Percentiles rank a stretch among this genome's conserved stretches.
Evolutionary conservation across 192 early-diverging fungal genomes (phyloP).

Genomic region (Backusella sp.): DNA sequence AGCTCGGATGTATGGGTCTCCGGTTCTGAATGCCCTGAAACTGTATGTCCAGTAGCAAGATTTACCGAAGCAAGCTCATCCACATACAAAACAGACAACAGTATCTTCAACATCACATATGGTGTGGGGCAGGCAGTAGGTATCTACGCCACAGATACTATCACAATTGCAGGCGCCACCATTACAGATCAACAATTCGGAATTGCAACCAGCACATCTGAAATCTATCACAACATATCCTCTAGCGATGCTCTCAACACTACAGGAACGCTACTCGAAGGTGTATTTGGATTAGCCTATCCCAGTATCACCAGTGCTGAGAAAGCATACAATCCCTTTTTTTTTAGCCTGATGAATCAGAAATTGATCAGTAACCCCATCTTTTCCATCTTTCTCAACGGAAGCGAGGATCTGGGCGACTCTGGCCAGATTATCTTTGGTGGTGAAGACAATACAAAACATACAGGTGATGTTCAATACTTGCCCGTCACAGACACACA

Average conservation of each 20-base stretch:
- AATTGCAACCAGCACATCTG: conserved; percentile 11
- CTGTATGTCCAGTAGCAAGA: conserved; percentile 14
- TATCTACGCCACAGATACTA: conserved; percentile 24
- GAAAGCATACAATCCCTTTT: conserved; percentile 15
- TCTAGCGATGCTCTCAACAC: neutral
- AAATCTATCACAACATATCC: neutral
- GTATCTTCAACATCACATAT: conserved; percentile 23
- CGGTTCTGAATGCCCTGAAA: conserved; percentile 11
- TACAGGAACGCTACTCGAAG: conserved; percentile 13
- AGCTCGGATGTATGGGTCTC: conserved; percentile 39
- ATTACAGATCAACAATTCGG: conserved; percentile 28
- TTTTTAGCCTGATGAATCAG: conserved; percentile 12
- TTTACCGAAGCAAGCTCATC: conserved; percentile 24
- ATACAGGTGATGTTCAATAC: conserved; percentile 44
- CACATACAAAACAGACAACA: conserved; percentile 16
- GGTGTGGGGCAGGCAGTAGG: conserved; percentile 32
- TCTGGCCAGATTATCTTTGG: conserved; percentile 49
- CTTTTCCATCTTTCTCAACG: conserved; percentile 25
- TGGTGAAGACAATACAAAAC: conserved; percentile 43
- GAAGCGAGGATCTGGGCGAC: neutral
- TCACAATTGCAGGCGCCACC: conserved; percentile 18
- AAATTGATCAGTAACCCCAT: conserved; percentile 11
- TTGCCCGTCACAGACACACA: conserved; percentile 15
- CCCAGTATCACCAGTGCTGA: conserved; percentile 1
- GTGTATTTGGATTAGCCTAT: conserved; percentile 34